phyloP scores from a whole-genome alignment of 2,329 filamentous ascomycete genomes.

The Zarea fungicola region DNA sequence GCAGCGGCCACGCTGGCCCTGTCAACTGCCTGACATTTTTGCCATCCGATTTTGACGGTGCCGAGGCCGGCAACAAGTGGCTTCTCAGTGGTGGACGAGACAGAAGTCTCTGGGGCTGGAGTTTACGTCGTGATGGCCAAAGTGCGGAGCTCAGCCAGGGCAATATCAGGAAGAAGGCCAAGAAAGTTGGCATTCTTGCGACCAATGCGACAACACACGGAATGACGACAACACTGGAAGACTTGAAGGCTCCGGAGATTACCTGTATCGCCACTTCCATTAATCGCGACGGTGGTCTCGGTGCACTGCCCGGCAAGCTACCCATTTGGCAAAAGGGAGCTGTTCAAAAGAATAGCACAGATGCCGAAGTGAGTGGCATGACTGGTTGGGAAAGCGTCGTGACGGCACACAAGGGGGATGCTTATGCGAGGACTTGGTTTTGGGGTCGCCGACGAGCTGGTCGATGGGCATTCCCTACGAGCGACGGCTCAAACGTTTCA shows the following conservation, averaged over 20 bases:
- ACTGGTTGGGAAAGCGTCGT: slow-evolving; percentile 97
- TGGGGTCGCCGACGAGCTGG: slow-evolving; percentile 93
- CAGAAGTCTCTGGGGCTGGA: slow-evolving; percentile 93
- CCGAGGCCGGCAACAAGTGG: slow-evolving; percentile 89
- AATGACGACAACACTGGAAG: slow-evolving; percentile 60
- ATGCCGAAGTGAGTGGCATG: slow-evolving; percentile 67
- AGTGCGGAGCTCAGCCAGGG: slow-evolving; percentile 92
- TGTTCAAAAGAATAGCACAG: slow-evolving; percentile 54
- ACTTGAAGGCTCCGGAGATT: slow-evolving; percentile 84
- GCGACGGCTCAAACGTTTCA: slow-evolving; percentile 75
- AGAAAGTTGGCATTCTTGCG: slow-evolving; percentile 72
- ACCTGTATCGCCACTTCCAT: slow-evolving; percentile 87
- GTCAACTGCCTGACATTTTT: slow-evolving; percentile 80
- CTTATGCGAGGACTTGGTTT: slow-evolving; percentile 90
- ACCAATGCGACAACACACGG: slow-evolving; percentile 52
- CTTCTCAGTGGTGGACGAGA: slow-evolving; percentile 84
- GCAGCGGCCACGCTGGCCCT: slow-evolving; percentile 84
- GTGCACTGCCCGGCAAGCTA: slow-evolving; percentile 70
- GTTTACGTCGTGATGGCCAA: slow-evolving; percentile 87
- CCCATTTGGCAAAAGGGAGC: slow-evolving; percentile 78
- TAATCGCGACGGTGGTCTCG: slow-evolving; percentile 92
- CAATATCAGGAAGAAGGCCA: slow-evolving; percentile 78
- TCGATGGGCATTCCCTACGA: slow-evolving; percentile 85
- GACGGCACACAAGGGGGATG: slow-evolving; percentile 83
- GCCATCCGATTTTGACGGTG: slow-evolving; percentile 81